Base-by-base conservation (phyloP, 106 monocot genomes). In the Platanthera guangdongensis region DNA sequence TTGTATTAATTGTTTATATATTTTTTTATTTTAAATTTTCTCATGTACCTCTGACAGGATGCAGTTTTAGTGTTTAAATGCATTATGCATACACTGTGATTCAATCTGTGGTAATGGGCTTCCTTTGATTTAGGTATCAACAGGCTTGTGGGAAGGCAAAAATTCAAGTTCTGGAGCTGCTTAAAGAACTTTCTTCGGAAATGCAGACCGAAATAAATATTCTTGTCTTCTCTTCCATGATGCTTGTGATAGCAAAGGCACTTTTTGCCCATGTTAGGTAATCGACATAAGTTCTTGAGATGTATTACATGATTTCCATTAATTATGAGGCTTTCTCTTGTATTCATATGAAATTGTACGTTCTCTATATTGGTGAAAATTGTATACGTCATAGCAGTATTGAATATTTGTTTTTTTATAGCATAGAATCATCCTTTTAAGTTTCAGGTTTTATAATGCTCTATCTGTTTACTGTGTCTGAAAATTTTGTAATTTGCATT, bases 221-320 rank as follows among this genome's bases (percentile, higher is more conserved):
- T 32, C 85, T 99, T 10, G 92, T 99, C 79, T 99, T 92, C 72
- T 87, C 90, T 52, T 99, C 94, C 10, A 90, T 88, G 82, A 78
- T 94, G 71, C 91, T 91, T 75, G 74, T 94, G 51, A 92, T 99
- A 76, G 88, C 94, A 73, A 94, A 92, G 79, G 92, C 94, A 57
- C 85, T 99, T 51, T 90, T 85, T 87, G 81, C 83, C 57, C 99
- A 99, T 88, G 94, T 92, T 62, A 90, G 99, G 99, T 99, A 80
- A 13, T 3, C 51, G 50, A 19, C 15, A 21, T 21, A 51, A 65
- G 1, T 10, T 65, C 11, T 18, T 65, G n/a, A 19, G 7, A 19
- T 6, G 59, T 19, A 59, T 5, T 59, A 19, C 18, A 19, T 59
- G 59, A 59, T 59, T 59, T 18, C 59, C 59, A 59, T 59, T n/a